Evolutionary conservation across 2,329 filamentous ascomycete genomes (phyloP).

Genomic region (Sporothrix variecibatus): DNA sequence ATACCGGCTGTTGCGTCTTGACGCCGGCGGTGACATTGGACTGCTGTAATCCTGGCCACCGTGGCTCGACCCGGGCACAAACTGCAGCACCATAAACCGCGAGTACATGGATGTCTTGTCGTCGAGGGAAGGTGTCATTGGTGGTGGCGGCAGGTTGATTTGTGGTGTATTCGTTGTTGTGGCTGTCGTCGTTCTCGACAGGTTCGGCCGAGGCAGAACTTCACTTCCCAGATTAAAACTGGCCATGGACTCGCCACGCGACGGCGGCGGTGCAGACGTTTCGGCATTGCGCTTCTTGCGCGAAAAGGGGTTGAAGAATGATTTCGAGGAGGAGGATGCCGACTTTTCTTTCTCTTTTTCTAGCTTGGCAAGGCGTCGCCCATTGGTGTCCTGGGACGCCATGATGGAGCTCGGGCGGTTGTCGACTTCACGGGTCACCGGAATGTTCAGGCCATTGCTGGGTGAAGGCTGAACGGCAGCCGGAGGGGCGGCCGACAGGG

Average conservation of each 20-base stretch:
- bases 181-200: too few relatives aligned
- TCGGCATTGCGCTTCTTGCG: slow-evolving; percentile 21
- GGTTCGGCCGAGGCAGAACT: neutral
- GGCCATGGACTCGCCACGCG: neutral
- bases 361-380: neutral
- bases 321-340: neutral
- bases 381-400: neutral
- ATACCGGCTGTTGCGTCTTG: slow-evolving; percentile 26
- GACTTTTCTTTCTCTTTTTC: slow-evolving; percentile 8
- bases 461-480: slow-evolving; percentile 31
- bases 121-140: neutral
- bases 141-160: neutral
- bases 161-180: neutral
- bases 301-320: slow-evolving; percentile 30
- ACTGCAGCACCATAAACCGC: slow-evolving; percentile 37
- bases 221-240: neutral
- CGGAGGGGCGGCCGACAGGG: slow-evolving; percentile 47
- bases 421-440: neutral
- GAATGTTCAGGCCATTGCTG: neutral
- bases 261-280: neutral
- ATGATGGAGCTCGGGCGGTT: neutral
- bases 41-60: slow-evolving; percentile 32
- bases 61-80: slow-evolving; percentile 25
- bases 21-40: slow-evolving; percentile 26
- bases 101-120: slow-evolving; percentile 33